Evolutionary conservation across 2,329 filamentous ascomycete species (phyloP).

Genomic region (Fonsecaea pedrosoi): DNA sequence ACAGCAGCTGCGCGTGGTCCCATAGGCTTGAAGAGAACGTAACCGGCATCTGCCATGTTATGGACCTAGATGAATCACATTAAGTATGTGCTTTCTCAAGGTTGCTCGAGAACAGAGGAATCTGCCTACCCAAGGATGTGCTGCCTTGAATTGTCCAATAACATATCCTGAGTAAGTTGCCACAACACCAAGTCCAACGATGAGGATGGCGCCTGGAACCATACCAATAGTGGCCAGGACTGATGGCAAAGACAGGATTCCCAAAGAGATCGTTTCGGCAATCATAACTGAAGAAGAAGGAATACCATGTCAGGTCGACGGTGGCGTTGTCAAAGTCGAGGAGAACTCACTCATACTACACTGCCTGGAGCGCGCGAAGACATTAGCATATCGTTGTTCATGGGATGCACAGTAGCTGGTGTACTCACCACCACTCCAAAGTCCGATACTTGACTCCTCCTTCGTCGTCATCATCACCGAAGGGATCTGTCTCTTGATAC

Average conservation of each 20-base stretch:
- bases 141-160: slow-evolving; percentile 65
- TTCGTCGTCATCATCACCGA: slow-evolving; percentile 30
- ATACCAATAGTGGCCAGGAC: slow-evolving; percentile 61
- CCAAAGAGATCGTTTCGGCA: slow-evolving; percentile 65
- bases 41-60: slow-evolving; percentile 72
- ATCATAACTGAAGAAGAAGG: slow-evolving; percentile 56
- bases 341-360: slow-evolving; percentile 30
- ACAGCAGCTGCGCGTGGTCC: slow-evolving; percentile 54
- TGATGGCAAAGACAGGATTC: slow-evolving; percentile 62
- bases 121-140: slow-evolving; percentile 44
- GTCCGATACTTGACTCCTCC: slow-evolving; percentile 36
- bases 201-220: slow-evolving; percentile 61
- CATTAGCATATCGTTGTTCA: not conserved
- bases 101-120: not conserved
- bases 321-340: not conserved
- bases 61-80: slow-evolving; percentile 56
- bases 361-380: slow-evolving; percentile 21
- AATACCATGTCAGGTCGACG: not conserved
- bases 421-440: slow-evolving; percentile 35
- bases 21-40: slow-evolving; percentile 57
- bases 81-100: slow-evolving; percentile 4
- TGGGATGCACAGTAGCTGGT: not conserved
- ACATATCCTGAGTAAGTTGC: slow-evolving; percentile 68
- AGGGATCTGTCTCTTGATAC: slow-evolving; percentile 31
- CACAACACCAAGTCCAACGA: slow-evolving; percentile 60